Evolutionary conservation across 1,139 yeast genomes (phyloP), one percentile per base, ranked within the genome.

Genomic region (Blastobotrys illinoisensis): DNA sequence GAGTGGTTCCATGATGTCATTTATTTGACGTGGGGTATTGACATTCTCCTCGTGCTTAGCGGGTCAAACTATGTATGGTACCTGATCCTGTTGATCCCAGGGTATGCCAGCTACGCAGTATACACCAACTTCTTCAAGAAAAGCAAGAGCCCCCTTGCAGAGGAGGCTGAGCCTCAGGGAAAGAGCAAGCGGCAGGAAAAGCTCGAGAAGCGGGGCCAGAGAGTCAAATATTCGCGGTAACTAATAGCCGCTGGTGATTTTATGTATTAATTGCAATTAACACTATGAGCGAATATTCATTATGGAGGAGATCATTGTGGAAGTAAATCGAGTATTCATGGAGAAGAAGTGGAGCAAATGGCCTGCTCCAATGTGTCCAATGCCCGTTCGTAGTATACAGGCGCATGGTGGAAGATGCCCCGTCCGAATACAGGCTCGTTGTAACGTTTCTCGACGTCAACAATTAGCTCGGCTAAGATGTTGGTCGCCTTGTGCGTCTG

Each of bases 1-100:
- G 96, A 88, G 68, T 87, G 86, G 72, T 71, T 87, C 71, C 85
- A 85, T 65, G 96, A 88, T 66, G 71, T 87, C 20, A 75, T 88
- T 54, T 88, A 88, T 65, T 70, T 86, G 53, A 87, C 95, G 1
- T 78, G 88, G 78, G 64, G 79, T 14, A 74, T 85, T 59, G 83
- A 83, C 61, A 54, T 85, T 0, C 70, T 86, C 52, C 79, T 83
- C 71, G 66, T 82, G 13, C 19, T 82, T 0, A 68, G 81, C 46
- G 88, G 89, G 6, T 67, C 80, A 26, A 81, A 80, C 67, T 77
- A 78, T 62, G 80, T 83, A 9, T 88, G 89, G 89, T 79, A 78
- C 69, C 58, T 84, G 24, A 79, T 77, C 62, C 54, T 72, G 26
- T 49, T 57, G 43, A 69, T 80, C 24, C 85, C 85, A 1, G 77